A percentile compares a stretch with the other conserved stretches of the same genome.
These are phyloP conservation scores for Tetrahymena borealis DNA, from an alignment of 73 alveolate species.

Conservation along the genomic window DNA sequence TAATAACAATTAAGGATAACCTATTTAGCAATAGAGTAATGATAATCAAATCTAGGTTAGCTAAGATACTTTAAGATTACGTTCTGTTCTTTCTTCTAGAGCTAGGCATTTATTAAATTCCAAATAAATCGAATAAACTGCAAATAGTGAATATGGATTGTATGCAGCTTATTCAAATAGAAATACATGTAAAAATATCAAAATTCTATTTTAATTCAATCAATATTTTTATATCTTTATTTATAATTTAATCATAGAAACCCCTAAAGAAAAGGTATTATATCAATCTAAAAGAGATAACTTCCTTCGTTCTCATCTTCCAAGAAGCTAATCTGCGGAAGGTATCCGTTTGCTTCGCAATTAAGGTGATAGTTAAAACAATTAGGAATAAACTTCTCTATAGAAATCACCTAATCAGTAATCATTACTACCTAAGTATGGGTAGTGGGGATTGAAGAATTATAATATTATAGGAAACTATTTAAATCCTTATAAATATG, in stretches of 20 bases:
- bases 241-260: background rate
- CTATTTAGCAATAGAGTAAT: background rate
- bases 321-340: background rate
- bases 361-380: background rate
- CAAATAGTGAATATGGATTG: background rate
- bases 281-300: background rate
- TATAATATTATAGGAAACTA: background rate
- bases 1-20: background rate
- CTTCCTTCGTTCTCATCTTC: background rate
- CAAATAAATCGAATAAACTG: background rate
- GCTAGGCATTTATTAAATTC: background rate
- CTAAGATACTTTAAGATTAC: background rate
- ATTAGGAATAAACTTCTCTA: background rate
- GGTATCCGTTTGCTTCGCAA: background rate
- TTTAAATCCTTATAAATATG: background rate
- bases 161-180: background rate
- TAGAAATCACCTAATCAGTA: background rate
- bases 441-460: background rate
- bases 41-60: background rate
- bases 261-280: background rate
- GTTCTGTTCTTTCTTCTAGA: background rate
- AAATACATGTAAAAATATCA: too few relatives aligned
- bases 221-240: background rate
- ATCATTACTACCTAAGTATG: background rate
- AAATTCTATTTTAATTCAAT: background rate